These are phyloP conservation scores for Coemansia sp. DNA, from an alignment of 192 early-diverging fungal species.

Conservation along the genomic window DNA sequence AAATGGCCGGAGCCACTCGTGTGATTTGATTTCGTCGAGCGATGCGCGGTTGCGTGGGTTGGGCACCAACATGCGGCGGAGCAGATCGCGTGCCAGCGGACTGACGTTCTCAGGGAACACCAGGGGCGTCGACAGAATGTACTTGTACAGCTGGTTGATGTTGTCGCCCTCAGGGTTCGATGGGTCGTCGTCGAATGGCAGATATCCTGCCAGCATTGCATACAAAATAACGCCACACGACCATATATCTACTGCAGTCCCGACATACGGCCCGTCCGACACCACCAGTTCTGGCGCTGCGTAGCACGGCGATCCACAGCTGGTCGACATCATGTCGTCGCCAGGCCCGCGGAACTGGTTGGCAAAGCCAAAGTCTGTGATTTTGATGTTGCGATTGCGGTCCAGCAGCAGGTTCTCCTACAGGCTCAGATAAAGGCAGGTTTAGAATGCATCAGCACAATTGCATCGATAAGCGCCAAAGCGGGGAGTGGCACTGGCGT, in stretches of 20 bases:
- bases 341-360: conserved; percentile 75
- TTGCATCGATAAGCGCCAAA: background rate
- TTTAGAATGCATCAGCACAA: background rate
- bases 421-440: background rate
- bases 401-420: conserved; percentile 95
- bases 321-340: conserved; percentile 86
- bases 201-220: conserved; percentile 86
- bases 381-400: conserved; percentile 86
- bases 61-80: conserved; percentile 88
- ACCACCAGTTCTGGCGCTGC: conserved; percentile 99
- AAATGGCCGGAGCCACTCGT: conserved; percentile 64
- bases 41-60: conserved; percentile 76
- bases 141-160: conserved; percentile 79
- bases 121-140: conserved; percentile 78
- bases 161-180: conserved; percentile 88
- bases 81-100: conserved; percentile 70
- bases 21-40: conserved; percentile 74
- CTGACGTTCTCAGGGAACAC: conserved; percentile 87
- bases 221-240: conserved; percentile 97
- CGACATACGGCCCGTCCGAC: conserved; percentile 92
- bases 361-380: conserved; percentile 99
- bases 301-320: conserved; percentile 98
- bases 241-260: conserved; percentile 97
- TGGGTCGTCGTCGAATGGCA: conserved; percentile 91
- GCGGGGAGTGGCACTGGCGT: background rate